Evolutionary conservation across 352 stramenopile species (phyloP).

Genomic region (Pythium dissimile): DNA sequence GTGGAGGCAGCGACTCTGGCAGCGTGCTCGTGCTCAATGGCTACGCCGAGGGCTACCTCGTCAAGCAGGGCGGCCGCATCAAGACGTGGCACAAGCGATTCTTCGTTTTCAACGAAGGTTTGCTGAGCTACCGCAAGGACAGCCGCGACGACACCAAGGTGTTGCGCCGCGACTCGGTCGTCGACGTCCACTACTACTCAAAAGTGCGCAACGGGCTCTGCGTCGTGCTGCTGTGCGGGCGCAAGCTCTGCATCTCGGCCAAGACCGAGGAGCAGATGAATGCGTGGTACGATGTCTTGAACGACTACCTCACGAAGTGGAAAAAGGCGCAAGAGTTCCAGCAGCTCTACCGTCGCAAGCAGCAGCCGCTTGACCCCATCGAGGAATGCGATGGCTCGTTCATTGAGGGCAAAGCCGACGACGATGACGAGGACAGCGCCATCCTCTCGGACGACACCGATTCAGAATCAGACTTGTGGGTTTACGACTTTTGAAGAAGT

Average conservation of each 20-base stretch:
- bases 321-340: slow-evolving; percentile 16
- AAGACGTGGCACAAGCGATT: slow-evolving; percentile 80
- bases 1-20: slow-evolving; percentile 11
- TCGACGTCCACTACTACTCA: slow-evolving; percentile 47
- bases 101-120: slow-evolving; percentile 73
- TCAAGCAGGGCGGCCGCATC: slow-evolving; percentile 61
- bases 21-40: slow-evolving; percentile 52
- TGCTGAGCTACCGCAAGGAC: slow-evolving; percentile 61
- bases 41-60: slow-evolving; percentile 65
- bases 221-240: slow-evolving; percentile 45
- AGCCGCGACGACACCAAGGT: slow-evolving; percentile 45
- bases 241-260: slow-evolving; percentile 43
- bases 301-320: slow-evolving; percentile 34
- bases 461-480: slow-evolving; percentile 20
- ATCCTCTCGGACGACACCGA: slow-evolving; percentile 18
- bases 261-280: slow-evolving; percentile 51
- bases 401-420: background rate
- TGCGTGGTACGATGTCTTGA: slow-evolving; percentile 61
- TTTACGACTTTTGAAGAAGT: slow-evolving; percentile 14
- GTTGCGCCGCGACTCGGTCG: slow-evolving; percentile 41
- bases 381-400: slow-evolving; percentile 12
- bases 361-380: slow-evolving; percentile 13
- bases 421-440: slow-evolving; percentile 1
- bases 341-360: slow-evolving; percentile 6
- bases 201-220: slow-evolving; percentile 49